Evolutionary conservation across 192 early-diverging fungal genomes (phyloP).

Genomic region (Coemansia sp.): DNA sequence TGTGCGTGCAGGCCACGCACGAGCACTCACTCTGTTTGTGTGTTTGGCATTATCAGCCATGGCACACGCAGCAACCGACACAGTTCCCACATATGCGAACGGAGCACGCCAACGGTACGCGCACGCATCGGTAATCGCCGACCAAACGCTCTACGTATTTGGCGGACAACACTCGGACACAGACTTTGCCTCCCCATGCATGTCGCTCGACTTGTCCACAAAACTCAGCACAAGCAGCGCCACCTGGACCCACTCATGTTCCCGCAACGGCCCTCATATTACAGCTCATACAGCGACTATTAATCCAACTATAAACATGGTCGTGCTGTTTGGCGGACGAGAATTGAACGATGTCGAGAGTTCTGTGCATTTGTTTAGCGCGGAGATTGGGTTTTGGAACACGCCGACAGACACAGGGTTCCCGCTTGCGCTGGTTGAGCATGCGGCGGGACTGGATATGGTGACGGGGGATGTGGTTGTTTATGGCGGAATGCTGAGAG

Average conservation of each 20-base stretch:
- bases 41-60: conserved; percentile 1
- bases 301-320: conserved; percentile 42
- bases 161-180: conserved; percentile 25
- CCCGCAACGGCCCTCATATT: conserved; percentile 22
- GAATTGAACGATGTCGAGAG: conserved; percentile 6
- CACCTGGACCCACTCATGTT: conserved; percentile 21
- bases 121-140: conserved; percentile 39
- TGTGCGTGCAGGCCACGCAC: neutral
- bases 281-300: conserved; percentile 35
- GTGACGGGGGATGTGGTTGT: conserved; percentile 43
- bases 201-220: conserved; percentile 28
- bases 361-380: conserved; percentile 37
- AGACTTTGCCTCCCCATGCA: conserved; percentile 29
- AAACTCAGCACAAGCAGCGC: conserved; percentile 24
- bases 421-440: conserved; percentile 26
- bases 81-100: conserved; percentile 11
- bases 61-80: conserved; percentile 2
- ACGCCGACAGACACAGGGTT: conserved; percentile 16
- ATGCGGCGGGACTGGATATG: conserved; percentile 23
- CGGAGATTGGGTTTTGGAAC: conserved; percentile 44
- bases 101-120: conserved; percentile 30
- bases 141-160: conserved; percentile 46
- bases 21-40: conserved; percentile 11
- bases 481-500: conserved; percentile 26
- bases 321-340: conserved; percentile 36